Conservation (phyloP, 805 yeast species). For the Kluyveromyces aestuarii region DNA sequence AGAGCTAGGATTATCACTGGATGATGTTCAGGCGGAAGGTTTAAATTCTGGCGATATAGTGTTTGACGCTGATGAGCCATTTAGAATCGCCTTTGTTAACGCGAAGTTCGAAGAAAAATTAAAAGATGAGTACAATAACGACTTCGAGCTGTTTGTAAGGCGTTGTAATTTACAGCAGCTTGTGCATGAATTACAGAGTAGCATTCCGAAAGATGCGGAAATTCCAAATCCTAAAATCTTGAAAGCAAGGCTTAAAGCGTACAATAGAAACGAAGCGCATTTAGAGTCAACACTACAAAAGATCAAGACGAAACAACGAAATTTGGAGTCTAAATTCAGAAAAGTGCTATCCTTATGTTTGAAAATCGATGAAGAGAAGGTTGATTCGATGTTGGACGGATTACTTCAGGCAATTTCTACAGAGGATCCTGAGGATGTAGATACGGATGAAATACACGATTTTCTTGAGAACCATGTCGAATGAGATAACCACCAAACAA, state of each 20-base stretch:
- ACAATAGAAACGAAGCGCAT: slow-evolving; percentile 55
- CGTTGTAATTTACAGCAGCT: slow-evolving; percentile 16
- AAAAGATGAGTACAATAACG: slow-evolving; percentile 24
- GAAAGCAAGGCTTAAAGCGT: slow-evolving; percentile 74
- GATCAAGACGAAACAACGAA: slow-evolving; percentile 45
- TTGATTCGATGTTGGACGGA: slow-evolving; percentile 75
- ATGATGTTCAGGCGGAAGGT: slow-evolving; percentile 23
- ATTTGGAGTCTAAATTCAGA: slow-evolving; percentile 68
- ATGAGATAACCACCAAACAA: background rate
- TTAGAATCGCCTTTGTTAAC: slow-evolving; percentile 54
- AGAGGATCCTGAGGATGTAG: slow-evolving; percentile 58
- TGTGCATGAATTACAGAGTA: slow-evolving; percentile 15
- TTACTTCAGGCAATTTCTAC: slow-evolving; percentile 86
- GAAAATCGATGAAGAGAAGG: slow-evolving; percentile 72
- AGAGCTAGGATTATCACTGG: slow-evolving; percentile 27
- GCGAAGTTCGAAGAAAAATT: slow-evolving; percentile 40
- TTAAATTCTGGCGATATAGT: slow-evolving; percentile 36
- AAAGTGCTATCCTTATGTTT: slow-evolving; percentile 85
- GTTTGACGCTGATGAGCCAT: slow-evolving; percentile 89
- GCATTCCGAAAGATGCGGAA: slow-evolving; percentile 11
- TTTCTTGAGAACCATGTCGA: slow-evolving; percentile 43
- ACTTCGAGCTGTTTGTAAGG: slow-evolving; percentile 20
- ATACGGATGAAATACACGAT: slow-evolving; percentile 39
- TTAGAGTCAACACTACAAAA: slow-evolving; percentile 44
- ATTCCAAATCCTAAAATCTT: slow-evolving; percentile 38